These are phyloP conservation scores for Apocynum venetum DNA, from an alignment of 257 asterid genomes.

Conservation along the genomic window DNA sequence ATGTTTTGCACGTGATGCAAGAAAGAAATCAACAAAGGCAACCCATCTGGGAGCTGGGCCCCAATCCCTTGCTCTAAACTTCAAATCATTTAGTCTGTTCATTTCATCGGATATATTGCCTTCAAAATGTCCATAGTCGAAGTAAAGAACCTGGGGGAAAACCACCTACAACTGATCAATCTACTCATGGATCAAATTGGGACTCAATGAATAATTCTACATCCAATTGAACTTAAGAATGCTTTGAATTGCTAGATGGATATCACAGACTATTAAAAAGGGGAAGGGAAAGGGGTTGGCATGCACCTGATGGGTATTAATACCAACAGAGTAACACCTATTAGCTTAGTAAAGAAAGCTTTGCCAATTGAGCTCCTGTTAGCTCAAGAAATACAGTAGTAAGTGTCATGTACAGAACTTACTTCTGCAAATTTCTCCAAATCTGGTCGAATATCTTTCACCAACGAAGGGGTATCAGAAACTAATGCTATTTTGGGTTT, in stretches of 20 bases:
- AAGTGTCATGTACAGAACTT: constrained; percentile 16
- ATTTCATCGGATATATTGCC: constrained; percentile 51
- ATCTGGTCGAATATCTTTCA: constrained; percentile 51
- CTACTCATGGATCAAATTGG: background rate
- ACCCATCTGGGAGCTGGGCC: constrained; percentile 99
- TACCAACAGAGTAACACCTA: background rate
- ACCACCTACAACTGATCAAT: constrained; percentile 12
- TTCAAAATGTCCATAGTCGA: constrained; percentile 53
- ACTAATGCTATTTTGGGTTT: constrained; percentile 74
- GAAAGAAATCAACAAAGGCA: constrained; percentile 95
- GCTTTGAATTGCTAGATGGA: background rate
- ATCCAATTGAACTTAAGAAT: background rate
- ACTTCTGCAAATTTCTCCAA: constrained; percentile 73
- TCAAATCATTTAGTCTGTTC: constrained; percentile 27
- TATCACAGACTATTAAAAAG: background rate
- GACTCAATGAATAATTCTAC: background rate
- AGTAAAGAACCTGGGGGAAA: constrained; percentile 68
- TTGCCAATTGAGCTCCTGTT: background rate
- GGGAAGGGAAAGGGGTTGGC: background rate
- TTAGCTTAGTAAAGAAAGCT: background rate
- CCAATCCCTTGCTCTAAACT: constrained; percentile 78
- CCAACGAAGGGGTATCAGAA: constrained; percentile 77
- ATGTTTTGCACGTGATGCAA: constrained; percentile 80
- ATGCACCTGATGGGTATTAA: background rate
- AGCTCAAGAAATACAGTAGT: background rate